phyloP scores from a whole-genome alignment of 2,329 filamentous ascomycete genomes.

The Xylaria sp. region DNA sequence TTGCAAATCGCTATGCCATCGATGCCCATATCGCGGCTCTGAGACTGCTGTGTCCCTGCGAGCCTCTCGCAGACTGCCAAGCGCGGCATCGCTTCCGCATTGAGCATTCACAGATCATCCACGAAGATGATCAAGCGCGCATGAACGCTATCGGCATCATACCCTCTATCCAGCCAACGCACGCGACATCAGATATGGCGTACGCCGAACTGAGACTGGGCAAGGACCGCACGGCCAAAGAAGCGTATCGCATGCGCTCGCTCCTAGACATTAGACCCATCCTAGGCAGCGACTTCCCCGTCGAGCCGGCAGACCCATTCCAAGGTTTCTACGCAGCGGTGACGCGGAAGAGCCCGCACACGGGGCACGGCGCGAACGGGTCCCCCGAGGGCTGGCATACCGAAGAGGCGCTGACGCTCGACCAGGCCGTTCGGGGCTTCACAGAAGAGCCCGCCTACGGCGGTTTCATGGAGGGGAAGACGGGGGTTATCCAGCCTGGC shows the following conservation, averaged over 20 bases:
- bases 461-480: constrained; percentile 67
- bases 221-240: constrained; percentile 60
- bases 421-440: constrained; percentile 72
- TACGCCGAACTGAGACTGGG: constrained; percentile 73
- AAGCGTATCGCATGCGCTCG: constrained; percentile 75
- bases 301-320: constrained; percentile 75
- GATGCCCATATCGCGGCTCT: constrained; percentile 71
- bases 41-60: constrained; percentile 60
- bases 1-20: constrained; percentile 72
- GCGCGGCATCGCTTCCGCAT: constrained; percentile 70
- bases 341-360: constrained; percentile 68
- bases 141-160: constrained; percentile 70
- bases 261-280: constrained; percentile 65
- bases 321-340: constrained; percentile 77
- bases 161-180: constrained; percentile 77
- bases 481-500: constrained; percentile 69
- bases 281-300: constrained; percentile 77
- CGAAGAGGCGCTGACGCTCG: constrained; percentile 67
- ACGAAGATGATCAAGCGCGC: constrained; percentile 70
- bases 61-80: constrained; percentile 62
- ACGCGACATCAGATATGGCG: constrained; percentile 77
- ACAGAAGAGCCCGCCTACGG: constrained; percentile 69
- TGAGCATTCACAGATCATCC: constrained; percentile 77
- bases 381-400: constrained; percentile 65
- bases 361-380: constrained; percentile 62